Evolutionary conservation across 257 asterid genomes (phyloP), one percentile per base, ranked within the genome.

Genomic region (Fraxinus excelsior): DNA sequence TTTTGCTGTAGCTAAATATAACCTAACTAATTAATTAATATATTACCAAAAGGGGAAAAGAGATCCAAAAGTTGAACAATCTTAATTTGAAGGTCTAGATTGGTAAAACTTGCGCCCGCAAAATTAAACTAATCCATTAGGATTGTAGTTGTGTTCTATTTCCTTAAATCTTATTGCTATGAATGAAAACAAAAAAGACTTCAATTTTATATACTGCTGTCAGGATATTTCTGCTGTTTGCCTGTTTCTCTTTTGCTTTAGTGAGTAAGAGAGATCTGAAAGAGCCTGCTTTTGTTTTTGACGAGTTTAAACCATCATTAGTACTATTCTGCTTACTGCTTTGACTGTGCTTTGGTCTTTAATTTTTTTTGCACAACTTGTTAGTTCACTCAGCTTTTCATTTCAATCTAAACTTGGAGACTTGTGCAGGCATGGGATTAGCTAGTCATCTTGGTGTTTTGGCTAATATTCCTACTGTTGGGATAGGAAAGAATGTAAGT

Each of bases 401-500:
- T 46, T 67, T 53, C 75, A 42, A 26, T 69, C 40, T 74, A 26
- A 35, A 58, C 10, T 51, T 76, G 32, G 31, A 66, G 62, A 73
- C 58, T 64, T 71, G 40, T 85, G 79, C 89, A 93, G 98, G 97
- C 58, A 91, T 91, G 83, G 99, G 97, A 69, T 86, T 91, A 87
- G 99, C 99, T 71, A 91, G 97, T 75, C 97, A 94, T 84, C 84
- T 94, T 80, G 97, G 99, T 25, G 96, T 94, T 83, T 81, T 90
- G 83, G 91, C 90, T 65, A 85, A 91, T 84, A 86, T 92, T 87
- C 97, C 97, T 44, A 87, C 97, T 12, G 78, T 94, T 76, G 99
- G 99, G 75, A 80, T 94, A 32, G 97, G 97, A 76, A 94, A 94
- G 85, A 94, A 88, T 78, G 97, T 93, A 86, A 79, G 93, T 70